Conservation (phyloP, 2,329 filamentous ascomycete species). For the Colletotrichum euphorbiae region DNA sequence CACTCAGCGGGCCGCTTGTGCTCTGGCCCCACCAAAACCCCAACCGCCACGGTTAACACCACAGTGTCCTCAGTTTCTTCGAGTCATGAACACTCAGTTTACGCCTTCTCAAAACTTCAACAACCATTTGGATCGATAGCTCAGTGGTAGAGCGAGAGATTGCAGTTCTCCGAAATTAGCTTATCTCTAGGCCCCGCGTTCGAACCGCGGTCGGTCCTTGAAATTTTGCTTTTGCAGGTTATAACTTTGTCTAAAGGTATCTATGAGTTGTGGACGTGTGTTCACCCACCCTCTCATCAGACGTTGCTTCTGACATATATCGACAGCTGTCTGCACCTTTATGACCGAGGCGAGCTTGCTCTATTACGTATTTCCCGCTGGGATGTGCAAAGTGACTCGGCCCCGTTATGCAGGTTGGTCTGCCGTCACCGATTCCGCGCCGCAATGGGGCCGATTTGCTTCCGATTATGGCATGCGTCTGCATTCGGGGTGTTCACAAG, state of each 20-base stretch:
- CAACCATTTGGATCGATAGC: slow-evolving; percentile 37
- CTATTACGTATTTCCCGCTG: background rate
- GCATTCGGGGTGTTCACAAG: background rate
- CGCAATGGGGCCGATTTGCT: slow-evolving; percentile 25
- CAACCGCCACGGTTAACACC: background rate
- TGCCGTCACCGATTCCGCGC: slow-evolving; percentile 11
- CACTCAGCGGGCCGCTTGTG: slow-evolving; percentile 16
- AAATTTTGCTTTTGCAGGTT: background rate
- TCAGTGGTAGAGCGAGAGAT: slow-evolving; percentile 41
- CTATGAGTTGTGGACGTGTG: background rate
- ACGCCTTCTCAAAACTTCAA: fast-evolving
- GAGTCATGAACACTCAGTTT: background rate
- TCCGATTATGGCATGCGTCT: background rate
- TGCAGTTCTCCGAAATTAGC: too few relatives aligned
- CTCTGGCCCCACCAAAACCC: slow-evolving; percentile 22
- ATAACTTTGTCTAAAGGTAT: background rate
- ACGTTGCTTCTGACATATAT: background rate
- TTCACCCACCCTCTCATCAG: too few relatives aligned
- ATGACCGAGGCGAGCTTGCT: background rate
- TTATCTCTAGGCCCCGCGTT: slow-evolving; percentile 41
- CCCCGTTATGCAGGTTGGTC: slow-evolving; percentile 22
- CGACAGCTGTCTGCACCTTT: background rate
- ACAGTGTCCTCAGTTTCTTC: slow-evolving; percentile 9
- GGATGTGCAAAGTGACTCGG: background rate
- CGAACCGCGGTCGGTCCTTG: slow-evolving; percentile 40